Evolutionary conservation across 495 filamentous ascomycete species (phyloP), one percentile per base, ranked within the genome.

Genomic region (Podospora anserina): DNA sequence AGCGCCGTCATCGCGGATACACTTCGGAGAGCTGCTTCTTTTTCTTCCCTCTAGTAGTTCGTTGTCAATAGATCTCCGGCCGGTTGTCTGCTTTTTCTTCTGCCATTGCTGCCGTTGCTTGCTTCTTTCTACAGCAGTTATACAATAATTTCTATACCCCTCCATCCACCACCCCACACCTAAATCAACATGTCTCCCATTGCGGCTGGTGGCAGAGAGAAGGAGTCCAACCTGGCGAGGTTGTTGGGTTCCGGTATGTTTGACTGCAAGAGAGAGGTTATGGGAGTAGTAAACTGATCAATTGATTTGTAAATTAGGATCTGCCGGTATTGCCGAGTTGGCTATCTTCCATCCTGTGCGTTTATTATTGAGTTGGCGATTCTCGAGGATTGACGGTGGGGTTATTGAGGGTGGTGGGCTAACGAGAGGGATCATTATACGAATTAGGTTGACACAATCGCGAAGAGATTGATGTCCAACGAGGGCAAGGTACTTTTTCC

Each of bases 401-500:
- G 39, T 49, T 11, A 11, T 49, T 49, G 39, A 0, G 2, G 39
- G 15, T 9, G 15, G 39, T 9, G 15, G 39, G 15, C 39, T 49
- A 49, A 49, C 39, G 13, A 49, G 39, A 49, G 39, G 39, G 39
- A 49, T 20, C 23, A 11, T 58, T 26, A 20, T 58, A 18, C 5
- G 55, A n/a, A 7, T 73, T 76, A 95, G 92, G 92, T 99, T 80
- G 95, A 99, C 79, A 99, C 95, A 56, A 97, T 92, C 67, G 93
- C 95, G 61, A 99, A 99, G 85, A 92, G 95, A 60, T 88, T 99
- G 81, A 99, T 99, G 95, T 97, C 93, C 89, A 98, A 99, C 79
- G 90, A 97, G 76, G 87, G 86, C 72, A 88, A 84, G 80, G 39
- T 49, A 49, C 13, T 11, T 49, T 49, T 49, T 49, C 15, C 39